Evolutionary conservation across 495 filamentous ascomycete species (phyloP), one percentile per base, ranked within the genome.

Genomic region (Trichoderma virens): DNA sequence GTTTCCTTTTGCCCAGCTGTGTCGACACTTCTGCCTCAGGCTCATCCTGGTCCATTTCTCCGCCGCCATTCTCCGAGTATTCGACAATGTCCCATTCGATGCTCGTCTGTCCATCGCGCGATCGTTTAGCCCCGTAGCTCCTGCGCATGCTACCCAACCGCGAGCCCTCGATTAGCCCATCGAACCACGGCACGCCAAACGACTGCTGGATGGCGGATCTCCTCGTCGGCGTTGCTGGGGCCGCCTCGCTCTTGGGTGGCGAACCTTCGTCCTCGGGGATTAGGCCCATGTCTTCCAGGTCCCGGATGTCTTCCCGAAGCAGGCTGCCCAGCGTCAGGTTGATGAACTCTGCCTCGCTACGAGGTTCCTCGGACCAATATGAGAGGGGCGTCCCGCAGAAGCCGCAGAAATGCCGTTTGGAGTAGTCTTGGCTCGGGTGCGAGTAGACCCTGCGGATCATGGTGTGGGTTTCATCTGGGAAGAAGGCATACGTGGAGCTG

Each of bases 11-110:
- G 45, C 70, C 73, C 72, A 74, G 41, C 75, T 78, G 65, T 74
- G 79, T 18, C 41, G n/a, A 28, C 47, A 23, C 47, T 18, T 3
- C 41, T 4, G 3, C 41, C 59, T 80, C 80, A 31, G 78, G 78
- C 75, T 80, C 87, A 65, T 88, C 88, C 51, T 82, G 79, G 63
- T 89, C 78, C 71, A 88, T 85, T 13, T 70, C 74, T 45, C 68
- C 75, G n/a, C 76, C 79, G 43, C 80, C 84, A 59, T 81, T 85
- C 62, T 81, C 84, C 43, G 81, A 83, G 82, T 85, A 92, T 73
- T 97, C 92, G 47, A 85, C 82, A 65, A 97, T 78, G 74, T 96
- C 91, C 88, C 91, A 96, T 69, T 93, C 88, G 41, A 94, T 80
- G 31, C 76, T 83, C 16, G 82, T 82, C 16, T 75, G 78, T 11